Base-by-base conservation (phyloP, 352 stramenopile species). In the Pythium aphanidermatum region DNA sequence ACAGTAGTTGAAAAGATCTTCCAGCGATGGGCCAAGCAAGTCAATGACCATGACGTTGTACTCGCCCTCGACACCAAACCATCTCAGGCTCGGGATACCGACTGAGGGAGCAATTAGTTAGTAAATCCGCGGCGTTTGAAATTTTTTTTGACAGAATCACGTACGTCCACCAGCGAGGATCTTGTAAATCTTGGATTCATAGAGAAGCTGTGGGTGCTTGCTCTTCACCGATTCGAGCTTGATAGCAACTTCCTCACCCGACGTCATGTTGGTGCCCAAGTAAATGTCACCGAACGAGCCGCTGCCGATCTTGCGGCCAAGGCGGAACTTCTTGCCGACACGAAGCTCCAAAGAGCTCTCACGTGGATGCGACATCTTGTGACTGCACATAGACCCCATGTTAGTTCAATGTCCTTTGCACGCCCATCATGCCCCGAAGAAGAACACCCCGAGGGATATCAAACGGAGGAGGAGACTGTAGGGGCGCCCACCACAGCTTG, bases 21-120 rank as follows among this genome's bases (percentile, higher is more conserved):
- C 82, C 8, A 93, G 73, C 34, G 89, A 98, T 5, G 96, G 96
- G 12, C 97, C 97, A 6, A 99, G 75, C 31, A 99, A 70, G 65
- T 99, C 97, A 40, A 99, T 95, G 19, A 99, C 96, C 96, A 99
- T 99, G 26, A 99, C 96, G 59, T 99, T 99, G 83, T 99, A 99
- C 65, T 99, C 95, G 40, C 95, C 96, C 76, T 99, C 97, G 19
- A 99, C 95, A 34, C 97, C 97, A 64, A 98, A 99, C 95, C 96
- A 99, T 55, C 94, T 86, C 25, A 99, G 86, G 63, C 97, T 98
- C 4, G 97, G 96, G 45, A 99, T 98, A 36, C 97, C 97, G 40
- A 99, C 94, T 98, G 56, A 21, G 16, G 27, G 24, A 35, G 19
- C 16, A 38, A 38, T 17, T 17, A 54, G 24, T 48, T 3, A 45